Evolutionary conservation across 345 rosid genomes (phyloP).

Genomic region (Syzygium aqueum): DNA sequence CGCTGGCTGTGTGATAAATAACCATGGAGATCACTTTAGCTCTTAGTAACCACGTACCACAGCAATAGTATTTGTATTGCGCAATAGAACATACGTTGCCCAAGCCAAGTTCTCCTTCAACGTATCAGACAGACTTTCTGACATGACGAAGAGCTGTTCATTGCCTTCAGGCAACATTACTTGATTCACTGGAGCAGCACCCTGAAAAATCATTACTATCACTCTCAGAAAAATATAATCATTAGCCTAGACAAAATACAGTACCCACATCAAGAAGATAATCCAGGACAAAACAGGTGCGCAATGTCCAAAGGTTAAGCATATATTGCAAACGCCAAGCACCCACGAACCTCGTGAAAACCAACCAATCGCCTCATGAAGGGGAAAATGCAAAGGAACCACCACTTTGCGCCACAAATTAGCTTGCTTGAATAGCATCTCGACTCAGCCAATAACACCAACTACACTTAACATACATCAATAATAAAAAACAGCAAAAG

Average conservation of each 20-base stretch:
- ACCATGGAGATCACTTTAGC: not conserved
- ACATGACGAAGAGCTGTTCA: slow-evolving; percentile 63
- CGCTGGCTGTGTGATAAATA: not conserved
- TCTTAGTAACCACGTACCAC: slow-evolving; percentile 34
- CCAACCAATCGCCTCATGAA: not conserved
- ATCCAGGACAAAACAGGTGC: not conserved
- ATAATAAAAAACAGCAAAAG: not conserved
- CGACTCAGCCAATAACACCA: not conserved
- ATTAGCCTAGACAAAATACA: not conserved
- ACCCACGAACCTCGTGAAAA: not conserved
- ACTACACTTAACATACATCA: not conserved
- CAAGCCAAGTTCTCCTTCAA: slow-evolving; percentile 79
- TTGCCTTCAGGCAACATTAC: slow-evolving; percentile 45
- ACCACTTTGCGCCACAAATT: not conserved
- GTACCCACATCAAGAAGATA: not conserved
- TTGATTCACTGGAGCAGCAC: slow-evolving; percentile 35
- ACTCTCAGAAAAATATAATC: not conserved
- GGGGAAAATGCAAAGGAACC: not conserved
- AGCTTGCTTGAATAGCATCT: not conserved
- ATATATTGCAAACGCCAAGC: not conserved
- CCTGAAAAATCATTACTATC: slow-evolving; percentile 25
- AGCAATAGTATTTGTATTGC: slow-evolving; percentile 66
- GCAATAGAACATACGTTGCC: slow-evolving; percentile 70
- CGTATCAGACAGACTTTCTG: slow-evolving; percentile 30
- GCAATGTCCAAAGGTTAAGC: not conserved